Evolutionary conservation across 1,284 basidiomycete genomes (phyloP).

Genomic region (Ustilago curta): DNA sequence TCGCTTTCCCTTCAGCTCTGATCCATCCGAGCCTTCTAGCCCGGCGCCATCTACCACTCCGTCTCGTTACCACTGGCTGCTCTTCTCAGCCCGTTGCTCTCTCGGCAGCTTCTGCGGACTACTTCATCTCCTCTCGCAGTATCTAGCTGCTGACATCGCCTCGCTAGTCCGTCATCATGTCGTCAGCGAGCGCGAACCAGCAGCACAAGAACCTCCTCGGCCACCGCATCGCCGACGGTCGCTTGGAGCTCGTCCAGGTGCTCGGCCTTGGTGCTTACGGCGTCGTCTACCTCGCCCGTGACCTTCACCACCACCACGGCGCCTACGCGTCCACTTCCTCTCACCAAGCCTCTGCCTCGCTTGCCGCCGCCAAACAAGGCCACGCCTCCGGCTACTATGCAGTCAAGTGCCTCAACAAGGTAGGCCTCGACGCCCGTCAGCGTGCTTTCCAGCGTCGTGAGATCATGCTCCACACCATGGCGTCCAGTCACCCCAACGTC

Average conservation of each 20-base stretch:
- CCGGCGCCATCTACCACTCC: background rate
- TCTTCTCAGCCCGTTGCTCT: constrained; percentile 14
- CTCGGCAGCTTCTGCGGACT: background rate
- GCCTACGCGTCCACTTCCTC: constrained; percentile 51
- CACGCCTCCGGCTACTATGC: constrained; percentile 74
- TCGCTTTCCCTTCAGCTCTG: background rate
- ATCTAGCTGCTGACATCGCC: background rate
- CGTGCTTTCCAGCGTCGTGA: constrained; percentile 83
- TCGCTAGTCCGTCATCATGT: constrained; percentile 30
- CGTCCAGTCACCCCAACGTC: constrained; percentile 83
- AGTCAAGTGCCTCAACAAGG: constrained; percentile 84
- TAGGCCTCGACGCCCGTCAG: constrained; percentile 77
- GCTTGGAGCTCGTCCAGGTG: constrained; percentile 85
- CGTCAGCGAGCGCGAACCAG: constrained; percentile 40
- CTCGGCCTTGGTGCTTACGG: constrained; percentile 96
- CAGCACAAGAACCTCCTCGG: constrained; percentile 70
- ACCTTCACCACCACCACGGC: constrained; percentile 57
- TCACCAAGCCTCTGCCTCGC: constrained; percentile 40
- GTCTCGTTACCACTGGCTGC: constrained; percentile 17
- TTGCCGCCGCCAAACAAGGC: constrained; percentile 52
- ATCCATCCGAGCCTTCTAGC: background rate
- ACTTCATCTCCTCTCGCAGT: background rate
- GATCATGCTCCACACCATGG: constrained; percentile 74
- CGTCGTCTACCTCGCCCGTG: constrained; percentile 80
- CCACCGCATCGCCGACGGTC: constrained; percentile 69